Evolutionary conservation across 257 asterid genomes (phyloP).

Genomic region (Coffea eugenioides): DNA sequence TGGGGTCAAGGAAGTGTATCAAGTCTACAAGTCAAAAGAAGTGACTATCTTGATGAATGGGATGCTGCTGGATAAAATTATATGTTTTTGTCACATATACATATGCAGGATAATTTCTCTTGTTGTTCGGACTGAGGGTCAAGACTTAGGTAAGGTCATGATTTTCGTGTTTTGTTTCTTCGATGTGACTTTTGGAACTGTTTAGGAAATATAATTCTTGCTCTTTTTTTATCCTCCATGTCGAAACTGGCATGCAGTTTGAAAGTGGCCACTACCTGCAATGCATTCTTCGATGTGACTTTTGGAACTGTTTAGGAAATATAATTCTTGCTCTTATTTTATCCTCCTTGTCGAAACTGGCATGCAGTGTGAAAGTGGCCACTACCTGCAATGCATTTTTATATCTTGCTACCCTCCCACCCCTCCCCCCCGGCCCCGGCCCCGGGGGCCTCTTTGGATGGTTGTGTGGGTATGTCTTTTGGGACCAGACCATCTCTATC

Average conservation of each 20-base stretch:
- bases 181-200: neutral
- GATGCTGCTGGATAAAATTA: neutral
- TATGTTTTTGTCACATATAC: neutral
- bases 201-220: too few relatives aligned
- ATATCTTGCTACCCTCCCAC: neutral
- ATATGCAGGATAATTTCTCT: neutral
- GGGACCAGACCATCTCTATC: too few relatives aligned
- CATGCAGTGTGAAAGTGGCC: too few relatives aligned
- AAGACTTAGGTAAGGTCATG: neutral
- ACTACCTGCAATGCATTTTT: neutral
- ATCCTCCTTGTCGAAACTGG: too few relatives aligned
- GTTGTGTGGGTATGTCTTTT: too few relatives aligned
- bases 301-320: too few relatives aligned
- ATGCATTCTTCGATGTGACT: neutral
- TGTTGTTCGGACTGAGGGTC: neutral
- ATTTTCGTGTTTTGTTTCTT: neutral
- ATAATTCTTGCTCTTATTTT: too few relatives aligned
- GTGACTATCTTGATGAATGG: conserved; percentile 38
- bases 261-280: neutral
- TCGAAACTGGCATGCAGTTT: too few relatives aligned
- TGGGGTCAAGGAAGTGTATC: conserved; percentile 75
- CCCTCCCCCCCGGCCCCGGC: neutral
- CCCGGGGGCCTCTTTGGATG: neutral
- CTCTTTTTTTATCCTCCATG: too few relatives aligned
- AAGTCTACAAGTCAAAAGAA: conserved; percentile 33